phyloP scores from a whole-genome alignment of 2,329 filamentous ascomycete species.

The Nemania bipapillata region DNA sequence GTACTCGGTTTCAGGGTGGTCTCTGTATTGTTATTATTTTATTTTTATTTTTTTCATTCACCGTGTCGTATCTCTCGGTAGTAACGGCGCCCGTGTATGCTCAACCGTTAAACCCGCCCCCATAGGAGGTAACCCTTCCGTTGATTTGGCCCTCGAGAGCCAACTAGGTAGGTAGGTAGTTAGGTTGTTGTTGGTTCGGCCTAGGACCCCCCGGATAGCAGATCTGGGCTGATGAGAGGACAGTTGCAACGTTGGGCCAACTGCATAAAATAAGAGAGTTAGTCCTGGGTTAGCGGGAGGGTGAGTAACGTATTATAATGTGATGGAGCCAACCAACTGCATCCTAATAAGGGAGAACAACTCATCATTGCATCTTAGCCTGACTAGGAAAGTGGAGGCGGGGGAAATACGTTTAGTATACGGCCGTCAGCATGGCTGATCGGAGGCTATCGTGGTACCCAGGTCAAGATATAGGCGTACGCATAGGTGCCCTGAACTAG shows the following conservation, averaged over 20 bases:
- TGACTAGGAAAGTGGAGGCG: constrained; percentile 24
- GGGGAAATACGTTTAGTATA: not conserved
- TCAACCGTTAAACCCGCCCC: not conserved
- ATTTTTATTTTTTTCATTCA: too few relatives aligned
- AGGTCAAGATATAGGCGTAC: not conserved
- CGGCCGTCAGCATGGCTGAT: not conserved
- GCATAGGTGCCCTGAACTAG: not conserved
- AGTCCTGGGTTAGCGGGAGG: constrained; percentile 18
- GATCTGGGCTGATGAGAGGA: constrained; percentile 8
- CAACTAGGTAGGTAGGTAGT: not conserved
- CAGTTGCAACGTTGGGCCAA: constrained; percentile 36
- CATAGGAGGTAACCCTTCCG: not conserved
- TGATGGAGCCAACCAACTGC: constrained; percentile 31
- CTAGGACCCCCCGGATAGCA: not conserved
- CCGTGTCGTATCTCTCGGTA: not conserved
- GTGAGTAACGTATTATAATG: constrained; percentile 30
- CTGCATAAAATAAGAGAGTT: constrained; percentile 35
- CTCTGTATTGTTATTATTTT: not conserved
- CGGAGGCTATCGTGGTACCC: not conserved
- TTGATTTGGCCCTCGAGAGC: not conserved
- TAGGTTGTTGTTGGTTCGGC: not conserved
- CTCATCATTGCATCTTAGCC: constrained; percentile 33
- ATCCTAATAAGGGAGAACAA: constrained; percentile 31
- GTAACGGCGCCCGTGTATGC: not conserved
- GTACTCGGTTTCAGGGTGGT: not conserved